Base-by-base conservation (phyloP, 1,139 yeast genomes). In the Yamadazyma oceani region DNA sequence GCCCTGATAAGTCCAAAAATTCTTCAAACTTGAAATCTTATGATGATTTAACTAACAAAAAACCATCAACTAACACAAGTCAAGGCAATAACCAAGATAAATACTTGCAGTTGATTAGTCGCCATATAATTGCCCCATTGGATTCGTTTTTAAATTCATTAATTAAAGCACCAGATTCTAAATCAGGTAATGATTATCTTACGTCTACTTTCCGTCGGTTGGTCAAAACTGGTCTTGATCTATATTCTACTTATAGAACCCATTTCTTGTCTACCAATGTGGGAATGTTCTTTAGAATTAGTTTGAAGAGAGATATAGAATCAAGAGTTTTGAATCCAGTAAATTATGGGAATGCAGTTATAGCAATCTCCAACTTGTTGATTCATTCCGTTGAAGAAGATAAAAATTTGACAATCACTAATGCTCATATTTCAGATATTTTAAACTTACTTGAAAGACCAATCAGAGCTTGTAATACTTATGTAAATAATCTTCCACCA, bases 381-480 rank as follows among this genome's bases (percentile, higher is more conserved):
- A 66, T 76, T n/a, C 78, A 73, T 49, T 79, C 89, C 0, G 67
- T 77, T 21, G 79, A 75, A 41, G 88, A 83, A 54, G 89, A 82
- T 47, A 78, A 76, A 39, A 72, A 64, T 37, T 73, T 76, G 26
- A 64, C 73, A 7, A 75, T 82, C 2, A 70, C 74, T 11, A 71
- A 73, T 15, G 66, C 74, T 15, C 66, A 68, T 23, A 70, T 84
- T 15, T 71, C 84, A 8, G 84, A 80, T 35, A 73, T 78, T 2
- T 58, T 84, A 40, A 79, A 78, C 31, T 57, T 77, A 12, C 60
- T 83, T 35, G 88, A 84, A 41, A 69, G 71, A 43, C 78, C 86
- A 1, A 77, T 82, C 21, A 50, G 75, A 35, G 64, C 71, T 3
- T 56, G 66, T 29, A 54, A 59, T 22, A 65, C 64, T 40, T 71